A percentile compares a stretch with the other conserved stretches of the same genome.
Evolutionary conservation across 1,284 basidiomycete genomes (phyloP).

Genomic region (Earliella scabrosa): DNA sequence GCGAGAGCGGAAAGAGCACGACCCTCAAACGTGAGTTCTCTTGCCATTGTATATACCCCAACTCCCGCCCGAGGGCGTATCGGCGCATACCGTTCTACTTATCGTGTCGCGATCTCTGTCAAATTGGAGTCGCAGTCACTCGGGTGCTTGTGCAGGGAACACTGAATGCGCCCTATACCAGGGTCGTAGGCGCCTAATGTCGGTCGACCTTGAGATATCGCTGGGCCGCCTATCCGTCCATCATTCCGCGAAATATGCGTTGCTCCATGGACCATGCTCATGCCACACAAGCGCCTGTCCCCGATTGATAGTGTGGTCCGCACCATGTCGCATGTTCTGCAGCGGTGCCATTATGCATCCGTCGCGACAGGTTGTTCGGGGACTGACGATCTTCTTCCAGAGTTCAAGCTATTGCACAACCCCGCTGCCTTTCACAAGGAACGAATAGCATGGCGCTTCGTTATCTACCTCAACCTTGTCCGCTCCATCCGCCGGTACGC

Average conservation of each 20-base stretch:
- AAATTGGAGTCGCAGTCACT: no score
- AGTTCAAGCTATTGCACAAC: slow-evolving; percentile 80
- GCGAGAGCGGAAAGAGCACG: slow-evolving; percentile 82
- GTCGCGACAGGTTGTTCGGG: no score
- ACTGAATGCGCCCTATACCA: no score
- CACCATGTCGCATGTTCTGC: no score
- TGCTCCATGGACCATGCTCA: no score
- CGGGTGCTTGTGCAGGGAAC: no score
- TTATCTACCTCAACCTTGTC: slow-evolving; percentile 84
- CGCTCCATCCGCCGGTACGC: slow-evolving; percentile 73
- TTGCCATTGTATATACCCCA: slow-evolving; percentile 2
- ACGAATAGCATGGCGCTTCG: slow-evolving; percentile 80
- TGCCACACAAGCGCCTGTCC: no score
- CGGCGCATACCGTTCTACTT: slow-evolving; percentile 4
- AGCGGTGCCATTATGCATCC: no score
- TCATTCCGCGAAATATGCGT: no score
- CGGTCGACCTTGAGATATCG: background rate
- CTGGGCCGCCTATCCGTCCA: no score
- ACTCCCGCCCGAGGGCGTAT: slow-evolving; percentile 6
- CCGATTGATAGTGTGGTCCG: no score
- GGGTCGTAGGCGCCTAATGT: slow-evolving; percentile 1
- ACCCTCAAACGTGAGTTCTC: slow-evolving; percentile 78
- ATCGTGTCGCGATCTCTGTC: background rate
- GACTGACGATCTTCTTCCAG: slow-evolving; percentile 43
- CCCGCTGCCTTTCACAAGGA: slow-evolving; percentile 76